These are phyloP conservation scores for Clonostachys solani DNA, from an alignment of 2,329 filamentous ascomycete species.

Conservation along the genomic window DNA sequence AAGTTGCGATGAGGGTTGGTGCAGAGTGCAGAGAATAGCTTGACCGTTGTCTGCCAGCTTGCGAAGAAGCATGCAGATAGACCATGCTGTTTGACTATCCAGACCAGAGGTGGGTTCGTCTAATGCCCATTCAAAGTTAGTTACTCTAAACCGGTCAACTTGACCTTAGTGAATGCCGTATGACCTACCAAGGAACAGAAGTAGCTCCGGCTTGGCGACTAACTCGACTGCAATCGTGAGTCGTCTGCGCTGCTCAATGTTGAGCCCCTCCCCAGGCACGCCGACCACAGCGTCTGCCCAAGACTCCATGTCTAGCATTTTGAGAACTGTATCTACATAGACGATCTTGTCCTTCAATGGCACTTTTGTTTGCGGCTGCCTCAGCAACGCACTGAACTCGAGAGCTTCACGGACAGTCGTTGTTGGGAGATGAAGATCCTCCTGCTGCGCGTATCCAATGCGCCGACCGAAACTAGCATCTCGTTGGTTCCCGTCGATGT, in stretches of 20 bases:
- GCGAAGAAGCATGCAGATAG: constrained; percentile 80
- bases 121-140: neutral
- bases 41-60: constrained; percentile 86
- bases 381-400: constrained; percentile 78
- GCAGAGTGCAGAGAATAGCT: constrained; percentile 94
- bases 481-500: constrained; percentile 62
- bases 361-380: constrained; percentile 75
- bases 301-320: constrained; percentile 45
- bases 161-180: no score
- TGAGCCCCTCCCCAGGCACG: constrained; percentile 59
- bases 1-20: constrained; percentile 89
- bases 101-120: constrained; percentile 94
- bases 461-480: constrained; percentile 64
- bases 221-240: constrained; percentile 96
- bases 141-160: no score
- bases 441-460: constrained; percentile 63
- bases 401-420: constrained; percentile 71
- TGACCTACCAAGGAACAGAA: constrained; percentile 64
- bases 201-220: constrained; percentile 81
- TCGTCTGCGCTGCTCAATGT: constrained; percentile 67
- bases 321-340: constrained; percentile 45
- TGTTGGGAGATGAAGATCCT: constrained; percentile 37
- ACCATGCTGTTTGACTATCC: constrained; percentile 84
- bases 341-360: constrained; percentile 72
- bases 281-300: constrained; percentile 46